Evolutionary conservation across 202 grass and related monocot species (phyloP).

Genomic region (Cymbopogon flexuosus): DNA sequence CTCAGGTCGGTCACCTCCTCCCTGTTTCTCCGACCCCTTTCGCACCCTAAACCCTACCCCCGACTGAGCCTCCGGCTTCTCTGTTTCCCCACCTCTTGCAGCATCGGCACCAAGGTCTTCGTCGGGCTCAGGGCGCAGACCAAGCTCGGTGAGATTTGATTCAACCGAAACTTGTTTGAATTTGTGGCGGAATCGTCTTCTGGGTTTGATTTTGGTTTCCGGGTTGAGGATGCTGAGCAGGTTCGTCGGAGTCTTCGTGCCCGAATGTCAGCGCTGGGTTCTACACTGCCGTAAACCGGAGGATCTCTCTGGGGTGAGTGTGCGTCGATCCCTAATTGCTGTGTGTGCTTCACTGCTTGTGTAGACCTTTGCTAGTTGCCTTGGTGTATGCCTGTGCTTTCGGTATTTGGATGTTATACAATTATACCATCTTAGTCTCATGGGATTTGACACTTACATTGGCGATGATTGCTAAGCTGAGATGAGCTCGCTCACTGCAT

Average conservation of each 20-base stretch:
- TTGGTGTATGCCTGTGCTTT: not conserved
- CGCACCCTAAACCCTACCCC: not conserved
- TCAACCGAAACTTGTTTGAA: not conserved
- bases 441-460: not conserved
- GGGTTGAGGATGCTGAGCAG: constrained; percentile 24
- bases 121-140: constrained; percentile 50
- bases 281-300: constrained; percentile 50
- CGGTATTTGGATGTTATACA: not conserved
- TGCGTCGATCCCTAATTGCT: not conserved
- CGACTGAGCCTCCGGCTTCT: not conserved
- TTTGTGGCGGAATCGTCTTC: not conserved
- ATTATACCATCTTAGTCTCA: not conserved
- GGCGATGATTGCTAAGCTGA: not conserved
- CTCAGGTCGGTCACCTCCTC: constrained; percentile 29
- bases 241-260: constrained; percentile 42
- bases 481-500: not conserved
- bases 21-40: not conserved
- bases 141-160: constrained; percentile 36
- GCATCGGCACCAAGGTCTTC: constrained; percentile 53
- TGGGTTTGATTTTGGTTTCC: constrained; percentile 18
- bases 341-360: not conserved
- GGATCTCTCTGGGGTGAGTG: constrained; percentile 59
- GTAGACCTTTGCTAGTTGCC: not conserved
- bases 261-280: constrained; percentile 62
- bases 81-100: constrained; percentile 1